Evolutionary conservation across 257 asterid species (phyloP).

Genomic region (Scutellaria galericulata): DNA sequence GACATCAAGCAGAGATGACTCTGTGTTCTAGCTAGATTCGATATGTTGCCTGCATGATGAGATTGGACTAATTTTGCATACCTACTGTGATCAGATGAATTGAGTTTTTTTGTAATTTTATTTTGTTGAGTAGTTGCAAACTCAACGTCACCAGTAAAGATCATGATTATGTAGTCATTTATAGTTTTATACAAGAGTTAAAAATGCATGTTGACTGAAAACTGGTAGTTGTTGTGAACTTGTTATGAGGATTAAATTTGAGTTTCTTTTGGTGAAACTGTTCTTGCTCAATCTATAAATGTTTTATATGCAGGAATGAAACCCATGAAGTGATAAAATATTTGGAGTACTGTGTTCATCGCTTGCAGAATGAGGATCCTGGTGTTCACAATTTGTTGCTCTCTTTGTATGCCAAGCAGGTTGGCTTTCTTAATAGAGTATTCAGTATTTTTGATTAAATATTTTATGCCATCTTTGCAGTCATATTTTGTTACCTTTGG

Average conservation of each 20-base stretch:
- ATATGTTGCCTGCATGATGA: conserved; percentile 25
- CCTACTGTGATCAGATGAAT: conserved; percentile 19
- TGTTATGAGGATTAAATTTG: conserved; percentile 2
- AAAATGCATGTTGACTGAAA: conserved; percentile 26
- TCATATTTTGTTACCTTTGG: conserved; percentile 22
- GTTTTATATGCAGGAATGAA: conserved; percentile 77
- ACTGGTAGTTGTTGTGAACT: conserved; percentile 15
- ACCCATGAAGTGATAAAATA: conserved; percentile 96
- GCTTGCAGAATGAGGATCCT: conserved; percentile 96
- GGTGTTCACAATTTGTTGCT: conserved; percentile 93
- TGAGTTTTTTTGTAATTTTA: conserved; percentile 14
- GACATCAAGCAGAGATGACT: not conserved
- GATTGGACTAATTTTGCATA: conserved; percentile 26
- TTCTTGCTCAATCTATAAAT: conserved; percentile 26
- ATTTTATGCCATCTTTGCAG: conserved; percentile 26
- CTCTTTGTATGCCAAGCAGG: conserved; percentile 91
- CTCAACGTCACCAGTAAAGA: conserved; percentile 14
- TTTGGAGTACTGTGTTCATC: conserved; percentile 89
- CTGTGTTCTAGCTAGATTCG: conserved; percentile 22
- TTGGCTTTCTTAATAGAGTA: conserved; percentile 39
- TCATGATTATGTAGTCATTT: conserved; percentile 21
- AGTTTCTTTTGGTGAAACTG: conserved; percentile 23
- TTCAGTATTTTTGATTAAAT: conserved; percentile 30
- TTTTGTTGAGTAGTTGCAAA: conserved; percentile 11
- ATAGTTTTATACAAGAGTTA: not conserved